Evolutionary conservation across 164 flowering plant genomes (phyloP).

Genomic region (Aristolochia californica): DNA sequence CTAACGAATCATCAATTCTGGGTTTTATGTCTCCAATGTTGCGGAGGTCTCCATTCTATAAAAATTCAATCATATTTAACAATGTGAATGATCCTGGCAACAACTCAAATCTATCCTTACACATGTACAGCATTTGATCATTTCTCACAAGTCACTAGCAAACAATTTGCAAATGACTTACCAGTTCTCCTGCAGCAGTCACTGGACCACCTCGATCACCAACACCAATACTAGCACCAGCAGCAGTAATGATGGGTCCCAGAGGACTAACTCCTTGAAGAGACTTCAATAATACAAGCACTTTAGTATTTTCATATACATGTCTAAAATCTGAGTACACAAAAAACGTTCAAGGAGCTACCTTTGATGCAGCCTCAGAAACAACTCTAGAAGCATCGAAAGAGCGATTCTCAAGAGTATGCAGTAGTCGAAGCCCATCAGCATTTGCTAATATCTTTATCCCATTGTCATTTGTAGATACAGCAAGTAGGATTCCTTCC

Average conservation of each 20-base stretch:
- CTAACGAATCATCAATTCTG: slow-evolving; percentile 55
- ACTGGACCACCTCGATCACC: slow-evolving; percentile 8
- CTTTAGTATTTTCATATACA: neutral
- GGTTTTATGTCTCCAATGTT: slow-evolving; percentile 61
- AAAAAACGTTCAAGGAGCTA: slow-evolving; percentile 7
- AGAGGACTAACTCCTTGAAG: neutral
- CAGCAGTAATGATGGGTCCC: slow-evolving; percentile 4
- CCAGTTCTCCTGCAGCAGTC: neutral
- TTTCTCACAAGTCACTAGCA: neutral
- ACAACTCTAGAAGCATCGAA: slow-evolving; percentile 45
- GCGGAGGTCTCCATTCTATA: slow-evolving; percentile 55
- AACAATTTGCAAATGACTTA: neutral
- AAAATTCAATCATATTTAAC: neutral
- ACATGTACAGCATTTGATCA: neutral
- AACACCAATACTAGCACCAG: slow-evolving; percentile 5
- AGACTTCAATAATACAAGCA: slow-evolving; percentile 2
- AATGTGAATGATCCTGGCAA: neutral
- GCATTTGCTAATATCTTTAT: slow-evolving; percentile 64
- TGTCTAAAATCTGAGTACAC: neutral
- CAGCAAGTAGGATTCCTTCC: slow-evolving; percentile 74
- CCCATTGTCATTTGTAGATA: slow-evolving; percentile 69
- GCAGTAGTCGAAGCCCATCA: slow-evolving; percentile 58
- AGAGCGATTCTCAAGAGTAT: slow-evolving; percentile 46
- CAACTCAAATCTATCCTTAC: neutral
- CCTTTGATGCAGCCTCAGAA: slow-evolving; percentile 48